Base-by-base conservation (phyloP, 108 stramenopile genomes). In the Schizochytrium sp. region DNA sequence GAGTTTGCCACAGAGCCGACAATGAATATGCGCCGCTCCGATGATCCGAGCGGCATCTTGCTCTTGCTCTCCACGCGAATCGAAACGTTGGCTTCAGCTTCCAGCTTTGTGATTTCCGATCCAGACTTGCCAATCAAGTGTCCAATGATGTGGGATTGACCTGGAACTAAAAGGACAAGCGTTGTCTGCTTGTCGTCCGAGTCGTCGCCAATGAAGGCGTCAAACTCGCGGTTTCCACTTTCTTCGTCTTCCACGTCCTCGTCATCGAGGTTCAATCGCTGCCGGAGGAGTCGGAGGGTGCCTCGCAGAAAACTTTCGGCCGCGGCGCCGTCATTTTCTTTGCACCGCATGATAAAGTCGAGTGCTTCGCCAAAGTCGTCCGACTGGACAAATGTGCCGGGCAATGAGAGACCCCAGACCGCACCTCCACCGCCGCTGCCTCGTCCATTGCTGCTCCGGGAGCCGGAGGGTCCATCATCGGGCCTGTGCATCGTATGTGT, bases 21-120 rank as follows among this genome's bases (percentile, higher is more conserved):
- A 34, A 83, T 53, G 51, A 53, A 83, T 6, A 83, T 83, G 0
- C 76, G 76, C 0, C 76, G 19, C 23, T 83, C 76, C 12, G 76
- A 83, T 8, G 76, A 83, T 25, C 76, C 76, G 48, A 83, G 23
- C 19, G 76, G 76, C 76, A 83, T 83, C 51, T 83, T 83, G 51
- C 51, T 83, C 51, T 83, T 83, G 45, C 48, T 53, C 76, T 83
- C 76, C 28, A 83, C 76, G n/a, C 76, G 76, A 34, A 83, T 83
- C 28, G 76, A 53, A 18, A 83, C 76, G 23, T 83, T 83, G 18
- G 76, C 76, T 28, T 12, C 51, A 6, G n/a, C 28, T 4, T 83
- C 76, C 18, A 83, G 5, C 51, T 83, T 83, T 12, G 48, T 83
- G 23, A 83, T 83, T 23, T 83, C 76, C 10, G 76, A 83, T 12